Evolutionary conservation across 176 grass and related monocot genomes (phyloP).

Genomic region (Alloteropsis semialata): DNA sequence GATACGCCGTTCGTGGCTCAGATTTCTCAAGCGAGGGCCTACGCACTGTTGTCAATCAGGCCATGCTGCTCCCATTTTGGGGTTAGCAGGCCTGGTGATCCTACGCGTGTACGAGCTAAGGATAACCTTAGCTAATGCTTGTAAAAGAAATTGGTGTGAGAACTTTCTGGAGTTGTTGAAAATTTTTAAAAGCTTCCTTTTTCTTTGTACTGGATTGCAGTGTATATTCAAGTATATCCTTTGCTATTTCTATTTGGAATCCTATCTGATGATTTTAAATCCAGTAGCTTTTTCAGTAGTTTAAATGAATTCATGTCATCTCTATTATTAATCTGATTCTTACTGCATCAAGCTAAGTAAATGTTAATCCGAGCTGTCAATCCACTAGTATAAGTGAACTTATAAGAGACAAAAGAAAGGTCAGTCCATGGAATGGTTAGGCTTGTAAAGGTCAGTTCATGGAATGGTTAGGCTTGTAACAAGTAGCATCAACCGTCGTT

Average conservation of each 20-base stretch:
- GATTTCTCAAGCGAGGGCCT: conserved; percentile 23
- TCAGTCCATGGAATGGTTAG: neutral
- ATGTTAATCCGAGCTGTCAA: neutral
- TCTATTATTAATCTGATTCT: neutral
- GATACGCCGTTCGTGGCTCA: conserved; percentile 31
- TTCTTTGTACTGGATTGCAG: neutral
- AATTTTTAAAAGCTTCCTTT: neutral
- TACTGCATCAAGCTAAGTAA: neutral
- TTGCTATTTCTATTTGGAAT: conserved; percentile 1
- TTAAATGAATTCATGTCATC: neutral
- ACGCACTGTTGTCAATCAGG: conserved; percentile 10
- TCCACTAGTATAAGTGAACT: neutral
- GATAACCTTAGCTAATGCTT: neutral
- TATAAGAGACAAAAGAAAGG: neutral
- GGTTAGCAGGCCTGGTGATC: neutral
- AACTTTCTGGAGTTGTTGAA: conserved; percentile 22
- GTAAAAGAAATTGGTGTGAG: neutral
- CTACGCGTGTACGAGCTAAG: conserved; percentile 25
- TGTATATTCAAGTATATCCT: conserved; percentile 10
- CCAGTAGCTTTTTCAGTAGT: neutral
- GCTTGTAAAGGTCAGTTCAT: neutral
- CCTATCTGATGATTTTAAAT: neutral
- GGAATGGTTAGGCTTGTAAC: conserved; percentile 2
- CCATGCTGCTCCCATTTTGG: conserved; percentile 3
- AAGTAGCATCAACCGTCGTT: neutral